These are phyloP conservation scores for Penicillium sp. DNA, from an alignment of 2,329 filamentous ascomycete species.

Conservation along the genomic window DNA sequence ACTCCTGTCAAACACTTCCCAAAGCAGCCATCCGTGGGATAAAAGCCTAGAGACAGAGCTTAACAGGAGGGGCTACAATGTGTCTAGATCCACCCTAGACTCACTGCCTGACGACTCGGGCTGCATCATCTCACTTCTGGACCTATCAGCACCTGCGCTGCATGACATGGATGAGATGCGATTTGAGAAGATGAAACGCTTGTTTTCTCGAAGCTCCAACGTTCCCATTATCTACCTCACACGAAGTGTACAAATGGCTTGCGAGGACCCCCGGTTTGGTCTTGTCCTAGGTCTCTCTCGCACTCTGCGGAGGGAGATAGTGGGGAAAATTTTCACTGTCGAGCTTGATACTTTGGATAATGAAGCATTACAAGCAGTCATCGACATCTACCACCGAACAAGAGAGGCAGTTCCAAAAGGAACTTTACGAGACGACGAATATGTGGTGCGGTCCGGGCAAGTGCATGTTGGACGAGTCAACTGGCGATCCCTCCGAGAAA, in stretches of 20 bases:
- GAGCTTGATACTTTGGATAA: conserved; percentile 9
- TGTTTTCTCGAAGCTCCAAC: neutral
- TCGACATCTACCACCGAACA: too few relatives aligned
- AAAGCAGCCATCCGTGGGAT: neutral
- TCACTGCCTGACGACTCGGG: neutral
- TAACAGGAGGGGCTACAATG: neutral
- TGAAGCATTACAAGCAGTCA: too few relatives aligned
- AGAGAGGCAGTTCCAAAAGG: too few relatives aligned
- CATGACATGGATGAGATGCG: neutral
- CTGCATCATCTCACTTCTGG: neutral
- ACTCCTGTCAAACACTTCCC: neutral
- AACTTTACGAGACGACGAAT: neutral
- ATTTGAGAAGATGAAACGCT: neutral
- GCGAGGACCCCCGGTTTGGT: conserved; percentile 3
- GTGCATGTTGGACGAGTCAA: neutral
- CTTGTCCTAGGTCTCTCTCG: conserved; percentile 12
- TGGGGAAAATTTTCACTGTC: conserved; percentile 7
- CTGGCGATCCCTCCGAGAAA: neutral
- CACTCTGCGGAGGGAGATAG: conserved; percentile 9
- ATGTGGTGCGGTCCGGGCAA: neutral
- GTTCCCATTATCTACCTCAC: conserved; percentile 13
- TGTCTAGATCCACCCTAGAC: neutral
- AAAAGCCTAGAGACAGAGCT: neutral
- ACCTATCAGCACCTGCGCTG: neutral
- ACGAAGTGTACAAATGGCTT: neutral